Evolutionary conservation across 2,329 filamentous ascomycete species (phyloP).

Genomic region (Ceratocystis alfenasii): DNA sequence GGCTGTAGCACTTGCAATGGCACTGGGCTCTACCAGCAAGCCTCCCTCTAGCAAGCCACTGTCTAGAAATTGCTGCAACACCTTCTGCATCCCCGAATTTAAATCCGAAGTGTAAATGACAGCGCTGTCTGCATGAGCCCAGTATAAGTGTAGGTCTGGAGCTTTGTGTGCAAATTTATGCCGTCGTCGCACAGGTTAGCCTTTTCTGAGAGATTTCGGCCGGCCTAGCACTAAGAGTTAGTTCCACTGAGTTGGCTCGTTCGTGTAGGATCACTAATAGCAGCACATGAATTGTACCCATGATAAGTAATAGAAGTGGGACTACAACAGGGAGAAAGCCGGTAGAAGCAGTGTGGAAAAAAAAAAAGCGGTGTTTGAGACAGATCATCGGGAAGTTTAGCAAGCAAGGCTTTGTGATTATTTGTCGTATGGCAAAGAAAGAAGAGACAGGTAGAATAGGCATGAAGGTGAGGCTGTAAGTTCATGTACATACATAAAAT

Average conservation of each 20-base stretch:
- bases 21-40: no score
- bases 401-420: neutral
- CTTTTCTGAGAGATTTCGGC: neutral
- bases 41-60: no score
- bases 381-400: neutral
- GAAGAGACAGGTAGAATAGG: neutral
- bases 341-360: neutral
- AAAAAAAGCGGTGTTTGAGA: conserved; percentile 3
- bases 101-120: neutral
- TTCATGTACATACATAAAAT: neutral
- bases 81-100: neutral
- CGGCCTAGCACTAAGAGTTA: neutral
- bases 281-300: neutral
- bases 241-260: conserved; percentile 1
- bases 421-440: neutral
- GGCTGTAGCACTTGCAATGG: neutral
- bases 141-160: neutral
- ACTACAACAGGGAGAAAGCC: neutral
- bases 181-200: neutral
- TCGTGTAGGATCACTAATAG: conserved; percentile 6
- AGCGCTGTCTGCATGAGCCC: neutral
- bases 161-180: neutral
- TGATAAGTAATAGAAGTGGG: neutral
- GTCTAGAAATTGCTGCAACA: neutral
- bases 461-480: neutral